Percentiles rank a stretch among this genome's conserved stretches.
Conservation (phyloP, 768 basidiomycete genomes). For the Tulasnella sp. region DNA sequence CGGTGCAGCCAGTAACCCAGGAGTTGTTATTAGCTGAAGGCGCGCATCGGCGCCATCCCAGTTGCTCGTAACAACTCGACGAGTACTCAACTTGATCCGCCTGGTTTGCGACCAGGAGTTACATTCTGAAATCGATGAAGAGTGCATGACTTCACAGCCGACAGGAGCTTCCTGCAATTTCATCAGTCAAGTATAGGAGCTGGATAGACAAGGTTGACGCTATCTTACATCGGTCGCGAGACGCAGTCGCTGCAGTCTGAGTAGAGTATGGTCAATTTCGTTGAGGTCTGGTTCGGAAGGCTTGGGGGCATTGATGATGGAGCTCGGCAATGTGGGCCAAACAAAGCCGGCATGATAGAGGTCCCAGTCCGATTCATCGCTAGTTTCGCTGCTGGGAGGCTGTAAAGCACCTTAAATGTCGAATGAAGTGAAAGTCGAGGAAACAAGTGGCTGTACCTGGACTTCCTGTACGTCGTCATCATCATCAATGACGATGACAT, state of each 20-base stretch:
- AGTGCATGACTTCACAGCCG: background rate
- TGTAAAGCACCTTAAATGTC: background rate
- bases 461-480: background rate
- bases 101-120: background rate
- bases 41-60: background rate
- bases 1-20: background rate
- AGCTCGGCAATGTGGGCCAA: background rate
- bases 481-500: background rate
- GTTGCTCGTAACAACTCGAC: background rate
- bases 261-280: background rate
- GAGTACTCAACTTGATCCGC: background rate
- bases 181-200: background rate
- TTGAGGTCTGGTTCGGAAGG: background rate
- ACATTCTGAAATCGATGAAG: background rate
- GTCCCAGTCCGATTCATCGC: slow-evolving; percentile 2
- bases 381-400: background rate
- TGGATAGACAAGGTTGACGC: background rate
- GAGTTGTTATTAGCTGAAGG: background rate
- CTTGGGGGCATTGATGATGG: background rate
- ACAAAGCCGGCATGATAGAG: slow-evolving; percentile 5
- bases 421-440: background rate
- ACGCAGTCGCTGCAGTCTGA: background rate
- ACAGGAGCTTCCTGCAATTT: background rate
- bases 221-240: background rate
- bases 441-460: background rate